These are phyloP conservation scores for Keithomyces neogunnii DNA, from an alignment of 2,329 filamentous ascomycete species.

Conservation along the genomic window DNA sequence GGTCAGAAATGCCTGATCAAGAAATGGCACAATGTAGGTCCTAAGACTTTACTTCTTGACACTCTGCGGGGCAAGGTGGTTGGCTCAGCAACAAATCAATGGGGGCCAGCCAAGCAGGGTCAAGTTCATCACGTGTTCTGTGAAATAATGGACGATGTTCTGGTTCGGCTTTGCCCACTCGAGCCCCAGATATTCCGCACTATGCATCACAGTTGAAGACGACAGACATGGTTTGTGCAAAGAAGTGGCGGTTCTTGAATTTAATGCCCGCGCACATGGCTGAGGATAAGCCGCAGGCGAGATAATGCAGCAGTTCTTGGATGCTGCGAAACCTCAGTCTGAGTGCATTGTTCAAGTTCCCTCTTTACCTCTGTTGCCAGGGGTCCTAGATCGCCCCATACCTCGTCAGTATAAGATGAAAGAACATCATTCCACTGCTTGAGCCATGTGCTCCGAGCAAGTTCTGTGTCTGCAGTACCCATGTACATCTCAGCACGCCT, in stretches of 20 bases:
- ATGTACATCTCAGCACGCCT: constrained; percentile 19
- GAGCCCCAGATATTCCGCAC: too few species aligned
- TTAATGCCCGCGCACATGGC: constrained; percentile 25
- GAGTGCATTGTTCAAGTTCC: constrained; percentile 40
- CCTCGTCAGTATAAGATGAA: constrained; percentile 52
- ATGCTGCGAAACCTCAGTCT: constrained; percentile 11
- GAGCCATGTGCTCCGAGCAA: constrained; percentile 38
- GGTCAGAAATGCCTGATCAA: too few species aligned
- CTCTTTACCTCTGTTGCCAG: constrained; percentile 46
- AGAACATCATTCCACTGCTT: constrained; percentile 49
- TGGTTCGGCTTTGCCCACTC: too few species aligned
- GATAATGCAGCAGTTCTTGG: constrained; percentile 21
- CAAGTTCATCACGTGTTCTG: too few species aligned
- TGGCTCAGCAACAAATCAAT: constrained; percentile 18
- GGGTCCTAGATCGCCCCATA: constrained; percentile 56
- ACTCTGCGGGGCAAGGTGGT: background rate
- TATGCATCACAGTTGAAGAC: too few species aligned
- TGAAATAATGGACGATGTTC: too few species aligned
- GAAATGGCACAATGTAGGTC: too few species aligned
- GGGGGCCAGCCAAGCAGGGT: too few species aligned
- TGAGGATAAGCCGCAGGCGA: constrained; percentile 27
- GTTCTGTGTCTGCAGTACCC: constrained; percentile 28
- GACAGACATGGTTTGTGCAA: background rate
- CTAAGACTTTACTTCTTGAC: too few species aligned
- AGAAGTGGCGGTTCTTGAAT: background rate